These are phyloP conservation scores for Ceratocystis diversiconidia DNA, from an alignment of 2,329 filamentous ascomycete species.

Conservation along the genomic window DNA sequence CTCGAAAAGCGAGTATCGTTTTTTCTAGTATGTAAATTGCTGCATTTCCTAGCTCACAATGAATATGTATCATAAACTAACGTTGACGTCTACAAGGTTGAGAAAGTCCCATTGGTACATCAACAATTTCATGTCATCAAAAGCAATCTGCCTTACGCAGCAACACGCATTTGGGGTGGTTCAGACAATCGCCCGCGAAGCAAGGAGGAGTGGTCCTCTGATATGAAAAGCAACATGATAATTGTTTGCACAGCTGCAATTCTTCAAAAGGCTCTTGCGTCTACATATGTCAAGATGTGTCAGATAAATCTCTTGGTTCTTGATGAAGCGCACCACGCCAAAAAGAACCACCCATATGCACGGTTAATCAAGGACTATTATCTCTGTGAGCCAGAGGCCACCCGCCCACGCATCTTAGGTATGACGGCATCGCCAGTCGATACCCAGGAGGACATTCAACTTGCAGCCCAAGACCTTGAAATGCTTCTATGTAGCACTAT, in stretches of 20 bases:
- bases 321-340: constrained; percentile 91
- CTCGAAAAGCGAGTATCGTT: constrained; percentile 56
- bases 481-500: constrained; percentile 67
- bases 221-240: constrained; percentile 54
- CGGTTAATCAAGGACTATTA: constrained; percentile 85
- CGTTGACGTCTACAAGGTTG: constrained; percentile 37
- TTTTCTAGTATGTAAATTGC: constrained; percentile 50
- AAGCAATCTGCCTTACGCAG: constrained; percentile 62
- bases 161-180: constrained; percentile 63
- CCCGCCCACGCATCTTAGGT: constrained; percentile 67
- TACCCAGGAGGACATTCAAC: constrained; percentile 56
- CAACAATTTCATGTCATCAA: constrained; percentile 76
- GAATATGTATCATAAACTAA: neutral
- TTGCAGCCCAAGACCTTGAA: constrained; percentile 62
- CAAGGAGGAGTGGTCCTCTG: constrained; percentile 36
- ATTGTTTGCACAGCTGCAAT: constrained; percentile 89
- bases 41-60: constrained; percentile 17
- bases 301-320: constrained; percentile 85
- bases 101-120: constrained; percentile 78
- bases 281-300: constrained; percentile 64
- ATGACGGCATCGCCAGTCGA: constrained; percentile 97
- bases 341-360: constrained; percentile 85
- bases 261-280: constrained; percentile 60
- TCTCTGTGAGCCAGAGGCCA: constrained; percentile 31
- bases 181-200: constrained; percentile 34